Evolutionary conservation across 2,329 filamentous ascomycete species (phyloP).

Genomic region (Pseudophaeomoniella oleicola): DNA sequence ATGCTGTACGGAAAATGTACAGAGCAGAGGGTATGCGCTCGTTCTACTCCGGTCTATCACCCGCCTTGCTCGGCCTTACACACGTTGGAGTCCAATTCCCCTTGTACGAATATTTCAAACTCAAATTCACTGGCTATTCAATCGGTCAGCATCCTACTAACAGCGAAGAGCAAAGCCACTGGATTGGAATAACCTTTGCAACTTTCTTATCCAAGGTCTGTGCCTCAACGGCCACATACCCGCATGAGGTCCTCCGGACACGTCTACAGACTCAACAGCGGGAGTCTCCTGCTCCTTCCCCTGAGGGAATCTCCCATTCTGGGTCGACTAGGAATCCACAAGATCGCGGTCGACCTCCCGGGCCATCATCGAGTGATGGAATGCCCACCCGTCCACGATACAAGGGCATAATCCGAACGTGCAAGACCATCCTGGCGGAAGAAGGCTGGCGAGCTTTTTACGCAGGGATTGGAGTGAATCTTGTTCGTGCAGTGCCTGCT

Average conservation of each 20-base stretch:
- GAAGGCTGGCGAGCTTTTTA: constrained; percentile 97
- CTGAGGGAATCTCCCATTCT: constrained; percentile 37
- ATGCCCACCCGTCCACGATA: constrained; percentile 48
- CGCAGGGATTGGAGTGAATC: constrained; percentile 91
- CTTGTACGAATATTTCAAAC: constrained; percentile 86
- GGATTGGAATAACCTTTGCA: constrained; percentile 70
- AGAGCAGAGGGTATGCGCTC: constrained; percentile 70
- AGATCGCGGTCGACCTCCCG: constrained; percentile 30
- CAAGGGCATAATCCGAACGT: constrained; percentile 65
- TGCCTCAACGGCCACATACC: constrained; percentile 89
- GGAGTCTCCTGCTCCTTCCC: constrained; percentile 30
- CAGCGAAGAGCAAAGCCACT: constrained; percentile 51
- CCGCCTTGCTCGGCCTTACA: constrained; percentile 77
- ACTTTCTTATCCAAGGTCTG: constrained; percentile 90
- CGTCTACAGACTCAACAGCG: constrained; percentile 85
- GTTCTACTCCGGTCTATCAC: constrained; percentile 90
- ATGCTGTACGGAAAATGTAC: constrained; percentile 95
- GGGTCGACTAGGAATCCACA: constrained; percentile 21
- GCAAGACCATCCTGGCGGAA: constrained; percentile 69
- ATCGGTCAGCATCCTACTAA: constrained; percentile 57
- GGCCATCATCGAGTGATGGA: constrained; percentile 37
- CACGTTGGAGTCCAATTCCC: constrained; percentile 97
- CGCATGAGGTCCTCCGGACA: constrained; percentile 90
- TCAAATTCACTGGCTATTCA: constrained; percentile 71
- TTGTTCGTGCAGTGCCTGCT: constrained; percentile 88